Base-by-base conservation (phyloP, 2,329 filamentous ascomycete species). In the Cladophialophora psammophila region DNA sequence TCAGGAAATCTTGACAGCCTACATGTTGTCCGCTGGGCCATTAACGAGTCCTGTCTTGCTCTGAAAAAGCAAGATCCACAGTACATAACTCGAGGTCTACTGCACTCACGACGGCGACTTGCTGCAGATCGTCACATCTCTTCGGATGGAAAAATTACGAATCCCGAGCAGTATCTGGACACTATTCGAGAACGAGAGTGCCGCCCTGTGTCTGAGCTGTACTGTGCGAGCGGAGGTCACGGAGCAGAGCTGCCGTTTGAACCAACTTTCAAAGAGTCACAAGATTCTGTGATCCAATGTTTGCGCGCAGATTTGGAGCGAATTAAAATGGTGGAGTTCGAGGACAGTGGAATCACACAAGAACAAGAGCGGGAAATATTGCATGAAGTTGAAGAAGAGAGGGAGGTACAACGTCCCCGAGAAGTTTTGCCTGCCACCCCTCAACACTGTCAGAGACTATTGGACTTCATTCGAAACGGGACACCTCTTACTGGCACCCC, bases 321-420 rank as follows among this genome's bases (percentile, higher is more conserved):
- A 10, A 81, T 83, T 61, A 74, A 74, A 0, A 69, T 75, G 2
- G 45, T 70, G 0, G 69, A 76, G 1, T 72, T 81, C 32, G 69
- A 74, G 0, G 72, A 78, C 0, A 78, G 79, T 0, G 76, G 77
- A 0, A 76, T 91, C 0, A 78, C 86, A 2, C 88, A 91, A 71
- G 90, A 92, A 65, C 88, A 92, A 69, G 90, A 92, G 73, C 82
- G 89, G 0, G 90, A 71, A 53, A 78, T 92, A 0, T 81, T 86
- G 0, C 87, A 87, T 0, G 89, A 93, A 67, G 82, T 86, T 0
- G 87, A 92, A 69, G 77, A 84, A 32, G 87, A 92, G 71, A 78
- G 82, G 0, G 78, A 90, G 57, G 70, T 86, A 0, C 79, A 90
- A 69, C 79, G 78, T 1, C 85, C 87, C 0, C 72, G 75, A 0